These are phyloP conservation scores for Kuraishia floccosa DNA, from an alignment of 805 yeast genomes.

Conservation along the genomic window DNA sequence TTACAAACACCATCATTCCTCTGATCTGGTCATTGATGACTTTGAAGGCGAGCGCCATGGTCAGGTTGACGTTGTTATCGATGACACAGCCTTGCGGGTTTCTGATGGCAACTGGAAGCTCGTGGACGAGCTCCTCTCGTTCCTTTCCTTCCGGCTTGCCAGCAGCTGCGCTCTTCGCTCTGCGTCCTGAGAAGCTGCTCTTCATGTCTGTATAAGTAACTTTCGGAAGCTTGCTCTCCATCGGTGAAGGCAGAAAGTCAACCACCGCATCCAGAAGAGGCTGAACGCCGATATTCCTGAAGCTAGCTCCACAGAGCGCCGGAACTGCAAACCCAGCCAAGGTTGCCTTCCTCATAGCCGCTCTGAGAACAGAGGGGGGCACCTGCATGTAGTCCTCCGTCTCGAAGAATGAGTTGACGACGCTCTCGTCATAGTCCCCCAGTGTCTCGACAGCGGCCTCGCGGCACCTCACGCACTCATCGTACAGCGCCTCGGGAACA, in stretches of 20 bases:
- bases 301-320: slow-evolving; percentile 87
- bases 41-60: slow-evolving; percentile 83
- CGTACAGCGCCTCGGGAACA: slow-evolving; percentile 22
- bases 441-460: slow-evolving; percentile 76
- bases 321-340: slow-evolving; percentile 52
- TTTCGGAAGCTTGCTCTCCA: slow-evolving; percentile 49
- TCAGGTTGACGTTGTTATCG: slow-evolving; percentile 44
- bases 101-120: slow-evolving; percentile 24
- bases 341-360: slow-evolving; percentile 57
- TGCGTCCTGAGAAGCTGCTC: slow-evolving; percentile 10
- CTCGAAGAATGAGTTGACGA: slow-evolving; percentile 71
- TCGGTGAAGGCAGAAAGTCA: slow-evolving; percentile 73
- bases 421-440: slow-evolving; percentile 69
- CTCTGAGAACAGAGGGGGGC: slow-evolving; percentile 37
- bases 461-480: slow-evolving; percentile 45
- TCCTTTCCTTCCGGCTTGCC: slow-evolving; percentile 5
- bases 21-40: slow-evolving; percentile 77
- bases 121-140: slow-evolving; percentile 7
- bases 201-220: slow-evolving; percentile 15
- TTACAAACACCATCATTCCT: slow-evolving; percentile 74
- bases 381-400: slow-evolving; percentile 62
- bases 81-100: slow-evolving; percentile 35
- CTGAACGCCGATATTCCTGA: slow-evolving; percentile 88
- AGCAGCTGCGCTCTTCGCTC: slow-evolving; percentile 5
- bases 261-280: slow-evolving; percentile 81